A percentile compares a stretch with the other conserved stretches of the same genome.
Conservation (phyloP, 1,284 basidiomycete genomes). For the Thelephora terrestris region DNA sequence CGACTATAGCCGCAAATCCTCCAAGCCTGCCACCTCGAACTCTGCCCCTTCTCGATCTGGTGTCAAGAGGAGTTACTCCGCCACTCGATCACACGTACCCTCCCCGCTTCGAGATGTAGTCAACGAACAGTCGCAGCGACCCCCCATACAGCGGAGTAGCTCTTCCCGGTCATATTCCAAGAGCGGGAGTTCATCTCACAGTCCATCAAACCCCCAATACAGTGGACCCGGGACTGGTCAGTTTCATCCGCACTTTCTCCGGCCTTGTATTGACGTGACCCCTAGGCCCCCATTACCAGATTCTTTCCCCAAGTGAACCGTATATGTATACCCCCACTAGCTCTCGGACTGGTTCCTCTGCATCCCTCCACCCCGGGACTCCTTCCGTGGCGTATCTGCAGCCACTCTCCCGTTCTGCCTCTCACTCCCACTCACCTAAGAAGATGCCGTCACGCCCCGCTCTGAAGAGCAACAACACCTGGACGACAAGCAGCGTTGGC, state of each 20-base stretch:
- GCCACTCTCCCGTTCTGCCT: constrained; percentile 20
- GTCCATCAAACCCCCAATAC: constrained; percentile 5
- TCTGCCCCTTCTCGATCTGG: constrained; percentile 4
- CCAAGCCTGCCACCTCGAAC: constrained; percentile 13
- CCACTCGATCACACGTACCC: constrained; percentile 20
- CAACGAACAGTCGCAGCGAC: constrained; percentile 12
- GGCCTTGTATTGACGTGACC: constrained; percentile 6
- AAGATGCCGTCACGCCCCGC: constrained; percentile 26
- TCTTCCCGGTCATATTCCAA: constrained; percentile 16
- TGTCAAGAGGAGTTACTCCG: constrained; percentile 21
- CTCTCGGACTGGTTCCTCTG: constrained; percentile 38
- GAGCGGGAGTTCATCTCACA: constrained; percentile 11
- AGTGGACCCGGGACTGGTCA: constrained; percentile 19
- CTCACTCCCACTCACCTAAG: constrained; percentile 11
- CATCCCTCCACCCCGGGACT: constrained; percentile 29
- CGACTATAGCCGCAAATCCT: constrained; percentile 17
- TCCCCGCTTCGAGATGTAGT: constrained; percentile 27
- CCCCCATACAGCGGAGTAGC: constrained; percentile 14
- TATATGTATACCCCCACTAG: constrained; percentile 23
- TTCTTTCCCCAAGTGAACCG: constrained; percentile 17
- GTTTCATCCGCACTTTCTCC: constrained; percentile 3
- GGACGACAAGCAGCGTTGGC: constrained; percentile 26
- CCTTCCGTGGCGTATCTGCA: constrained; percentile 17
- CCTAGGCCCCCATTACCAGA: constrained; percentile 12
- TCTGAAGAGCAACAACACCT: constrained; percentile 31